Evolutionary conservation across 305 asterid species (phyloP), one percentile per base, ranked within the genome.

Genomic region (Salvia sclarea): DNA sequence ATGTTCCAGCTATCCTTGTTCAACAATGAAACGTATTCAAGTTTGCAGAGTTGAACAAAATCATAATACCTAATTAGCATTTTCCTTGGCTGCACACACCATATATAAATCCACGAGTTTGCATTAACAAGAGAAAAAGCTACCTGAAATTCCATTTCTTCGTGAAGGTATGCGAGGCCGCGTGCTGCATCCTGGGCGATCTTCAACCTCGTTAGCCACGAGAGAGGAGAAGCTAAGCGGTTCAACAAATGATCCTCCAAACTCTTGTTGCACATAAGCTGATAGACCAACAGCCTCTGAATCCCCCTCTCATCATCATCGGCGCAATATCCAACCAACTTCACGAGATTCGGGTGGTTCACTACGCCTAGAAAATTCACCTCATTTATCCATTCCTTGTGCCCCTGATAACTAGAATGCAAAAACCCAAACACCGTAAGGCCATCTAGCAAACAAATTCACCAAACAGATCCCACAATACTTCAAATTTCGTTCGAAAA

Each of bases 81-180:
- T 4, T 49, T 50, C 31, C 8, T 3, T 3, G 5, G 30, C 56
- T 18, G 14, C 4, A 48, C 14, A 17, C 25, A 53, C 18, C 60
- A 53, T 24, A 53, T 8, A 53, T 0, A 12, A 30, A 54, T n/a
- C 5, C 21, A 28, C 2, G 3, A 37, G 13, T 37, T 35, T 37
- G 41, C 41, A 37, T 0, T 35, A 8, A 35, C 8, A 0, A 33
- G 9, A 8, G 1, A 7, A 37, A 37, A 9, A 37, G 13, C 12
- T 37, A 92, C 98, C 98, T 92, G 96, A 81, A 92, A 90, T 69
- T 90, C 97, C 97, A 92, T 88, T 83, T 90, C 94, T 79, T 92
- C 98, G 0, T 92, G 98, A 68, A 92, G 95, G 66, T 92, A 88
- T 0, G 97, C 95, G 78, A 92, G 70, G 25, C 98, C 96, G 24